Evolutionary conservation across 2,329 filamentous ascomycete genomes (phyloP), one percentile per base, ranked within the genome.

Genomic region (Spiromastix sp.): DNA sequence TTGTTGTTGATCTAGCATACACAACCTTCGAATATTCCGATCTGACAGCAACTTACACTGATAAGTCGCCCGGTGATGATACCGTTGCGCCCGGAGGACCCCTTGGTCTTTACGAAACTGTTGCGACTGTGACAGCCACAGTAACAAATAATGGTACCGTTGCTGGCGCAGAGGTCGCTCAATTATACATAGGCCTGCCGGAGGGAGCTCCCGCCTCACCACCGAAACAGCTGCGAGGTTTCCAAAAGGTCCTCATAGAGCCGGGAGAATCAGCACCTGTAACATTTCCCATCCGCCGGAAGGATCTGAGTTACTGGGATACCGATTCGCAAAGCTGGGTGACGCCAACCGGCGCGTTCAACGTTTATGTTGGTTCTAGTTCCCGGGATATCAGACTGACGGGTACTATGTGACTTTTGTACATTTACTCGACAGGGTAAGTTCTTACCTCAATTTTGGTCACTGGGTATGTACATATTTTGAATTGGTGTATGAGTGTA

Each of bases 301-400:
- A 79, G 47, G 81, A 85, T 50, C 38, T 85, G 37, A 84, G 80
- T 44, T 79, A 82, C 30, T 85, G 81, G 81, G 79, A 81, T 50
- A 70, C 74, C 0, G 56, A 62, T 4, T 52, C 61, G 26, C 79
- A 84, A 60, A 83, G 85, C 44, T 86, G 81, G 81, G 67, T 75
- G 2, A 65, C 78, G 56, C 67, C 72, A 1, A 59, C 67, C 11
- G 52, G 51, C 4, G 39, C 45, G 30, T 58, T 59, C 38, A 45
- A 45, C 18, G 51, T 61, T 13, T 54, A 50, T 46, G 55, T 55
- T 25, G 58, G 59, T 3, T 45, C 48, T n/a, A 60, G 57, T 39
- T 60, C 55, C 16, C 38, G 55, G 25, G 48, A 59, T 48, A 32
- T 40, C n/a, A 27, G 24, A 12, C 12, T 40, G 6, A 24, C 18